Percentiles rank a stretch among this genome's conserved stretches.
These are phyloP conservation scores for Cordia subcordata DNA, from an alignment of 257 asterid species.

Conservation along the genomic window DNA sequence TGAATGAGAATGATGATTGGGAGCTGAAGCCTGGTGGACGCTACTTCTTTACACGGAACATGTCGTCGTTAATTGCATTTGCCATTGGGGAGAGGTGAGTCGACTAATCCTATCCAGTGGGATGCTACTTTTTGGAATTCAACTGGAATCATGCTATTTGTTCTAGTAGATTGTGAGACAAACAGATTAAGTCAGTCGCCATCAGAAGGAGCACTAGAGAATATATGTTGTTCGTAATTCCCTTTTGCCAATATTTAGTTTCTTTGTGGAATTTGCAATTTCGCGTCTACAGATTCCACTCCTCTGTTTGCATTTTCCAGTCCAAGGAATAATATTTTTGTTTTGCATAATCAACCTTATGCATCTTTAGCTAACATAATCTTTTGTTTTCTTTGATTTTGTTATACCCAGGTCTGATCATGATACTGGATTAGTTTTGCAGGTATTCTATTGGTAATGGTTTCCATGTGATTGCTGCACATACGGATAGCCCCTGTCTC, in stretches of 20 bases:
- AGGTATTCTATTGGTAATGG: constrained; percentile 87
- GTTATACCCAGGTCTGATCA: constrained; percentile 16
- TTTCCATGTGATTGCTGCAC: constrained; percentile 95
- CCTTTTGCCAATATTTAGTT: too few relatives aligned
- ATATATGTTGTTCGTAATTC: too few relatives aligned
- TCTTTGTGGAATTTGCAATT: not conserved
- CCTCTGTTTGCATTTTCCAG: not conserved
- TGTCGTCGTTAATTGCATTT: constrained; percentile 96
- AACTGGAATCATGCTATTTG: too few relatives aligned
- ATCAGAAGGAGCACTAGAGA: too few relatives aligned
- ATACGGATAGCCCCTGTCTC: constrained; percentile 97
- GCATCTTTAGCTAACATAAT: not conserved
- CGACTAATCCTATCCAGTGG: constrained; percentile 13
- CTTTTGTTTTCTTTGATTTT: not conserved
- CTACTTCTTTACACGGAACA: constrained; percentile 89
- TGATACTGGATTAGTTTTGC: constrained; percentile 38
- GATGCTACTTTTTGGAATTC: not conserved
- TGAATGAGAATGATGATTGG: constrained; percentile 92
- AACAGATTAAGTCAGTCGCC: too few relatives aligned
- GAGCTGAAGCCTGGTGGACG: constrained; percentile 96
- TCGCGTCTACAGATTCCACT: not conserved
- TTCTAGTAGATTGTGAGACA: too few relatives aligned
- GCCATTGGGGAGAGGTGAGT: constrained; percentile 92
- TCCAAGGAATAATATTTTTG: not conserved
- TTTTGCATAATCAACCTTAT: not conserved